A percentile compares a stretch with the other conserved stretches of the same genome.
phyloP scores from a whole-genome alignment of 2,329 filamentous ascomycete species.

The Fusarium burgessii region DNA sequence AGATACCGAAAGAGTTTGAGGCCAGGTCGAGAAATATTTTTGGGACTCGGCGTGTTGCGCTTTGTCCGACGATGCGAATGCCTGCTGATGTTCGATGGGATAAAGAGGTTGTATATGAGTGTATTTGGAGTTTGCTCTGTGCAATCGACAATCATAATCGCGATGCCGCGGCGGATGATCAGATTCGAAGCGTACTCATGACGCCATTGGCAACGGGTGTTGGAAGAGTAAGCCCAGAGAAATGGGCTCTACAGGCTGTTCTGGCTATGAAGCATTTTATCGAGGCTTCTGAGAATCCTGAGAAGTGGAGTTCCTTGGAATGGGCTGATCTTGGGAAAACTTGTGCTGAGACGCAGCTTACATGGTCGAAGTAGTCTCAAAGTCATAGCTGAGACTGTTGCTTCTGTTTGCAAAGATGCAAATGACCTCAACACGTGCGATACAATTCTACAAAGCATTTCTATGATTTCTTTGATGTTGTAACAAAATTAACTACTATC shows the following conservation, averaged over 20 bases:
- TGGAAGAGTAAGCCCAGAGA: slow-evolving; percentile 58
- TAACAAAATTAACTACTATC: no score
- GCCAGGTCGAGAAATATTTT: slow-evolving; percentile 52
- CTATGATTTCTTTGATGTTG: no score
- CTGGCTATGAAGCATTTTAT: slow-evolving; percentile 65
- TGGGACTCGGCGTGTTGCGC: slow-evolving; percentile 58
- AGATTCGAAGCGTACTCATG: slow-evolving; percentile 61
- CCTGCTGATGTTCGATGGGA: slow-evolving; percentile 61
- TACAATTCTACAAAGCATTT: no score
- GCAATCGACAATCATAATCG: slow-evolving; percentile 62
- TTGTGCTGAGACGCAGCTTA: slow-evolving; percentile 23
- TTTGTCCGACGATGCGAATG: slow-evolving; percentile 66
- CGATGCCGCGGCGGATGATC: slow-evolving; percentile 12
- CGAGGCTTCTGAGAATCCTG: slow-evolving; percentile 58
- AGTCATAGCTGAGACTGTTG: no score
- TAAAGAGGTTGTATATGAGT: slow-evolving; percentile 65
- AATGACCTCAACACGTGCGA: no score
- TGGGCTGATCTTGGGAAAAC: slow-evolving; percentile 48
- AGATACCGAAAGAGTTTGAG: slow-evolving; percentile 55
- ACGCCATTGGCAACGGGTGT: slow-evolving; percentile 64
- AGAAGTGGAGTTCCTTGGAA: slow-evolving; percentile 55
- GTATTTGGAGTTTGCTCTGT: slow-evolving; percentile 64
- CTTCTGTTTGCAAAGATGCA: no score
- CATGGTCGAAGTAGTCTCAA: slow-evolving; percentile 1
- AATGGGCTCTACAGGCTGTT: slow-evolving; percentile 63